Evolutionary conservation across 192 early-diverging fungal genomes (phyloP).

Genomic region (Chytriomyces hyalinus): DNA sequence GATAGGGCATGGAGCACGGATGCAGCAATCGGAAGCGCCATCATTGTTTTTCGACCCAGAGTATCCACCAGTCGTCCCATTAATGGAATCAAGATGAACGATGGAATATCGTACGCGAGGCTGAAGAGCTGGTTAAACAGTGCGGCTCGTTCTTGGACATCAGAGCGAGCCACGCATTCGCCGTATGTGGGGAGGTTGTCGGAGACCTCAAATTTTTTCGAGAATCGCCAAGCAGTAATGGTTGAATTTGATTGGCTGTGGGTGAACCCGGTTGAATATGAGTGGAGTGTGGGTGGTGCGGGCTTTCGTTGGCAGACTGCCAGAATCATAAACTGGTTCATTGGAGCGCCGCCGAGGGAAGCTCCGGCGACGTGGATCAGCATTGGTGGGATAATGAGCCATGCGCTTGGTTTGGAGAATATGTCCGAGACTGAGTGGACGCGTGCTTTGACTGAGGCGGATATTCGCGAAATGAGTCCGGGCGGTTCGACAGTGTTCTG

Average conservation of each 20-base stretch:
- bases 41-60: constrained; percentile 19
- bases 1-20: constrained; percentile 31
- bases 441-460: too few species aligned
- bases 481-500: too few species aligned
- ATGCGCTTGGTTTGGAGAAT: not conserved
- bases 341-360: not conserved
- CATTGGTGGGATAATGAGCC: constrained; percentile 19
- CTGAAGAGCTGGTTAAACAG: constrained; percentile 5
- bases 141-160: constrained; percentile 15
- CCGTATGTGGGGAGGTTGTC: not conserved
- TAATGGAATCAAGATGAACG: constrained; percentile 17
- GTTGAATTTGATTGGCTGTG: not conserved
- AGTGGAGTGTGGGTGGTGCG: not conserved
- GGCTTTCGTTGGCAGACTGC: constrained; percentile 13
- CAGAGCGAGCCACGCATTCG: constrained; percentile 6
- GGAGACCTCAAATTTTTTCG: too few species aligned
- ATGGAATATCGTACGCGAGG: constrained; percentile 16
- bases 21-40: constrained; percentile 31
- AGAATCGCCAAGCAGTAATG: not conserved
- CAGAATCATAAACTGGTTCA: constrained; percentile 24
- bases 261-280: not conserved
- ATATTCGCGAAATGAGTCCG: too few species aligned
- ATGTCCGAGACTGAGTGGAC: too few species aligned
- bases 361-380: constrained; percentile 15
- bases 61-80: constrained; percentile 23